phyloP scores from a whole-genome alignment of 176 grass and related monocot genomes.

The Avena atlantica region DNA sequence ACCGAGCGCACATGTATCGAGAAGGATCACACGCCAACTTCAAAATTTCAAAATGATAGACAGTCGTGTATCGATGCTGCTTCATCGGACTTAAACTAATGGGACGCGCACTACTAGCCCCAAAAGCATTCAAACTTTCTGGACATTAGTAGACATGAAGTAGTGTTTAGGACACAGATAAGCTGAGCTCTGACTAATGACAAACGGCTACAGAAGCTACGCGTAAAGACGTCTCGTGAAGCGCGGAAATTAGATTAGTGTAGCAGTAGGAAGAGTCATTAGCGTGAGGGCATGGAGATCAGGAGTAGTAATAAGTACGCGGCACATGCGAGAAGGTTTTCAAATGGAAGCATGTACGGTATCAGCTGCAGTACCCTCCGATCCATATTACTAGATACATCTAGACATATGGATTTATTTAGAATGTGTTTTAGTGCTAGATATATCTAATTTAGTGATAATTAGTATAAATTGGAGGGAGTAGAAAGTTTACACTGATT shows the following conservation, averaged over 20 bases:
- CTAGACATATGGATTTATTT: too few species aligned
- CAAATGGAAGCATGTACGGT: neutral
- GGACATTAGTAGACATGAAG: too few species aligned
- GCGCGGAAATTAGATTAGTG: neutral
- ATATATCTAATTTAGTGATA: too few species aligned
- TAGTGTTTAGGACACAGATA: conserved; percentile 31
- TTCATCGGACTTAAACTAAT: conserved; percentile 28
- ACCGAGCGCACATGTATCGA: neutral
- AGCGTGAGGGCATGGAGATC: neutral
- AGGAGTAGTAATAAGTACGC: neutral
- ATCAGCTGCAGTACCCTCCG: neutral
- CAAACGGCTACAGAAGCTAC: neutral
- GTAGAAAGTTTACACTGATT: neutral
- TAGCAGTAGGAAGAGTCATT: neutral
- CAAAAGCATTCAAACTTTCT: conserved; percentile 46
- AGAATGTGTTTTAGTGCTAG: too few species aligned
- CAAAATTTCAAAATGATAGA: conserved; percentile 37
- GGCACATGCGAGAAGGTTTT: neutral
- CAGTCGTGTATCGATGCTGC: neutral
- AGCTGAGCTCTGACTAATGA: conserved; percentile 23
- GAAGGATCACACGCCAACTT: conserved; percentile 37
- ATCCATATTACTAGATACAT: too few species aligned
- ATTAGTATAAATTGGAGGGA: too few species aligned
- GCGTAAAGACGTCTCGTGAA: neutral
- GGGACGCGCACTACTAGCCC: neutral